Evolutionary conservation across 2,329 filamentous ascomycete species (phyloP).

Genomic region (Fusarium heterosporum): DNA sequence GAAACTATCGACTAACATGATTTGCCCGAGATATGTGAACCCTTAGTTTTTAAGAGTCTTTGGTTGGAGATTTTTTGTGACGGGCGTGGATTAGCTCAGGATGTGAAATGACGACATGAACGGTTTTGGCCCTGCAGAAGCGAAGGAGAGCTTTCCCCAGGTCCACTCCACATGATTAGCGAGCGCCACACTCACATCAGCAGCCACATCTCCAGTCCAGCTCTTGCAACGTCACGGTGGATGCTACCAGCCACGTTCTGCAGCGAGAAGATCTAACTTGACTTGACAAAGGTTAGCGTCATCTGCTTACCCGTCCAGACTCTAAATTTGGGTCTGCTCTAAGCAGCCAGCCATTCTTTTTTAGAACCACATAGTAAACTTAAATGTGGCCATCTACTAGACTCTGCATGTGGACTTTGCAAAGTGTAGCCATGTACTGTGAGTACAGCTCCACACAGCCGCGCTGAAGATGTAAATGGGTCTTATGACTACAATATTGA

Average conservation of each 20-base stretch:
- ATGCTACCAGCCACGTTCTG: constrained; percentile 36
- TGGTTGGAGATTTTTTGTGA: constrained; percentile 29
- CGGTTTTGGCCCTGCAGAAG: constrained; percentile 28
- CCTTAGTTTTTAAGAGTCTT: constrained; percentile 4
- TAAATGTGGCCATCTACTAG: constrained; percentile 2
- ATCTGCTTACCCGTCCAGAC: constrained; percentile 30
- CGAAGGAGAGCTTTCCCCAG: constrained; percentile 34
- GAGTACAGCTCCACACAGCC: constrained; percentile 20
- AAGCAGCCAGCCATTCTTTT: constrained; percentile 30
- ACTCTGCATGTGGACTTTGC: constrained; percentile 13
- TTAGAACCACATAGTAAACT: constrained; percentile 21
- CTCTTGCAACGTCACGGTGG: constrained; percentile 32
- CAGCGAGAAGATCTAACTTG: not conserved
- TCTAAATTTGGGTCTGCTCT: constrained; percentile 42
- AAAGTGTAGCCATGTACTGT: constrained; percentile 32
- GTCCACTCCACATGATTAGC: constrained; percentile 6
- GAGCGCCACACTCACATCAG: constrained; percentile 16
- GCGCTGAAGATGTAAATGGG: not conserved
- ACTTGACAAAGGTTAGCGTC: constrained; percentile 14
- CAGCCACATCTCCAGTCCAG: constrained; percentile 16
- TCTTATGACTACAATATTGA: not conserved
- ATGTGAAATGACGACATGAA: constrained; percentile 26
- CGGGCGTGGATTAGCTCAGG: constrained; percentile 30
- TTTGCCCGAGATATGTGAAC: constrained; percentile 4
- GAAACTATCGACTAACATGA: constrained; percentile 1